Conservation (phyloP, 1,139 yeast genomes). For the Arxiozyma heterogenica region DNA sequence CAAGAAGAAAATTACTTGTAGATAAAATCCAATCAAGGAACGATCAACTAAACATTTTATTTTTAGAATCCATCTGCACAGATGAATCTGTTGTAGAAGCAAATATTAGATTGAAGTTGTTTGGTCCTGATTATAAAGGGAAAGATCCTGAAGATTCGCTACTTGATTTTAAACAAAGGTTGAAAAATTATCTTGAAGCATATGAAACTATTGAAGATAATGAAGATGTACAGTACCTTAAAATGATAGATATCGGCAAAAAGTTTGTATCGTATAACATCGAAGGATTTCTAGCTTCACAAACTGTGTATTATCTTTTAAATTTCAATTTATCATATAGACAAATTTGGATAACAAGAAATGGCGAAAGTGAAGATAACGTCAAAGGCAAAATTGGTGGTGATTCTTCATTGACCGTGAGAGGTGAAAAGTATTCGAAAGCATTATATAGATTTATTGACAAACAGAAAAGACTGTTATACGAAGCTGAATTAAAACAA, state of each 20-base stretch:
- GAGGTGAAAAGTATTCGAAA: slow-evolving; percentile 67
- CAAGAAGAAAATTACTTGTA: slow-evolving; percentile 59
- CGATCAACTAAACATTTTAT: slow-evolving; percentile 63
- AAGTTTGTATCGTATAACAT: slow-evolving; percentile 87
- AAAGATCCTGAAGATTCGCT: slow-evolving; percentile 79
- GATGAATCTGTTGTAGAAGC: slow-evolving; percentile 72
- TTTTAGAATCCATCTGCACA: slow-evolving; percentile 79
- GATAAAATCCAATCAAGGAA: slow-evolving; percentile 63
- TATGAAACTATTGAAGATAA: slow-evolving; percentile 82
- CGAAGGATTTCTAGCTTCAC: slow-evolving; percentile 88
- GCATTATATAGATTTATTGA: slow-evolving; percentile 70
- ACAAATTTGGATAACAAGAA: slow-evolving; percentile 92
- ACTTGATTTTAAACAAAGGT: slow-evolving; percentile 71
- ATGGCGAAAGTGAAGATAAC: slow-evolving; percentile 86
- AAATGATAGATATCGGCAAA: slow-evolving; percentile 93
- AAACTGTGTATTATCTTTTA: slow-evolving; percentile 78
- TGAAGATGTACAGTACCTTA: slow-evolving; percentile 76
- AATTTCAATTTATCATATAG: slow-evolving; percentile 86
- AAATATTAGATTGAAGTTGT: slow-evolving; percentile 72
- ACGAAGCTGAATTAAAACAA: slow-evolving; percentile 30
- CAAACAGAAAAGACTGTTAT: slow-evolving; percentile 60
- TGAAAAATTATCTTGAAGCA: slow-evolving; percentile 77
- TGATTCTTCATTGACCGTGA: slow-evolving; percentile 67
- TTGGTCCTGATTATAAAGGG: slow-evolving; percentile 86
- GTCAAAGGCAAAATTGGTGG: slow-evolving; percentile 84